Evolutionary conservation across 495 filamentous ascomycete species (phyloP), one percentile per base, ranked within the genome.

Genomic region (Margaritispora aquatica): DNA sequence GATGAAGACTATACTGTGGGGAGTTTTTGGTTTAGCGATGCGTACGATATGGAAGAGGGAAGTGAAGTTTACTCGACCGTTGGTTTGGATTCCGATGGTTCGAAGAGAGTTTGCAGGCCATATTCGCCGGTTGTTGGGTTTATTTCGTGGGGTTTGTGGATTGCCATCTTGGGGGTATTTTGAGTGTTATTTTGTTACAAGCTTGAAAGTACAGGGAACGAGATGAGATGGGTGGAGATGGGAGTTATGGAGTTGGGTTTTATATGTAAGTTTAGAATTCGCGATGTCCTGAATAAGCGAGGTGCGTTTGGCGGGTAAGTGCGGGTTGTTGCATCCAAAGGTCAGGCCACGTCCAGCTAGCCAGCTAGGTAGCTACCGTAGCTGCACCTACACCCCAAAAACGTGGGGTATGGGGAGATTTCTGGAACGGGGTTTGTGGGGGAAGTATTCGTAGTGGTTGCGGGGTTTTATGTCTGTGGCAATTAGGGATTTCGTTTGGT

Each of bases 1-100:
- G 29, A 72, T 51, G 56, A 72, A 72, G 38, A 68, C 65, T 19
- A 72, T 69, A 31, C 58, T 60, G 15, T 10, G 11, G 8, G 11
- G 7, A n/a, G 38, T 44, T 44, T 15, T 8, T n/a, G 38, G 3
- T 2, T 10, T 44, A 2, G 11, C 17, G 19, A 5, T 34, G 38
- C 38, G 11, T 3, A 10, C 38, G 19, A n/a, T n/a, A 44, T 3
- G 8, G 17, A 8, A n/a, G 17, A 44, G 38, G 8, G 19, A n/a
- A n/a, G n/a, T n/a, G n/a, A n/a, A n/a, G n/a, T 17, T 44, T n/a
- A 44, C 38, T 44, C 38, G 3, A 17, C 38, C 4, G 38, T 44
- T 15, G 38, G 3, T 15, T 44, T 17, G n/a, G n/a, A n/a, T 44
- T 44, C 38, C 4, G 11, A 15, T 44, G 38, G 38, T 8, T 44